These are phyloP conservation scores for apple (Malus domestica) DNA, from an alignment of 306 rosid genomes.

Conservation along the genomic window DNA sequence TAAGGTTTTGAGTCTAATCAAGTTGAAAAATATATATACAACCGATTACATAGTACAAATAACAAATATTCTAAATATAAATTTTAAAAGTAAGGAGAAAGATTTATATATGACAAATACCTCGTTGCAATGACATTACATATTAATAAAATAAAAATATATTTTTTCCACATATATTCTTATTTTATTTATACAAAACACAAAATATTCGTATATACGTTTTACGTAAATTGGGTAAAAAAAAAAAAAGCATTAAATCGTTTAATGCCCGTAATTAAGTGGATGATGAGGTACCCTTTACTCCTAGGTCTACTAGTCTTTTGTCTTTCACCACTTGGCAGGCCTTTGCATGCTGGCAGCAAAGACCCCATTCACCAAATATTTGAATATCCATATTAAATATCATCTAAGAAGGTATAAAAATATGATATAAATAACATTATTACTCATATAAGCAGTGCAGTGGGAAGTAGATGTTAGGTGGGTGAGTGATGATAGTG, in stretches of 20 bases:
- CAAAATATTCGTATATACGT: too few relatives aligned
- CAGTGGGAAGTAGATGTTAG: background rate
- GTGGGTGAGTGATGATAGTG: background rate
- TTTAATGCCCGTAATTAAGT: conserved; percentile 25
- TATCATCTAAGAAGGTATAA: too few relatives aligned
- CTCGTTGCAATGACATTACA: accelerated
- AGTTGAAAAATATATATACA: too few relatives aligned
- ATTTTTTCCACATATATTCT: too few relatives aligned
- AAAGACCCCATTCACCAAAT: conserved; percentile 19
- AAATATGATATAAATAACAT: too few relatives aligned
- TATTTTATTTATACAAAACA: too few relatives aligned
- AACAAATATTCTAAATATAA: too few relatives aligned
- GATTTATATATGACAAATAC: too few relatives aligned
- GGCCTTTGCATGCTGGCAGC: conserved; percentile 3
- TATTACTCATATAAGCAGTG: background rate
- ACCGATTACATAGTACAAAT: too few relatives aligned
- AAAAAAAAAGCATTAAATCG: background rate
- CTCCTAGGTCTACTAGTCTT: background rate
- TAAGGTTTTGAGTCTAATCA: too few relatives aligned
- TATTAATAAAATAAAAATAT: too few relatives aligned
- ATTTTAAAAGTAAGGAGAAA: too few relatives aligned
- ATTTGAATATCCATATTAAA: background rate
- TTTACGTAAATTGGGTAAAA: background rate
- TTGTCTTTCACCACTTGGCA: conserved; percentile 49
- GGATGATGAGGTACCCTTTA: conserved; percentile 16